These are phyloP conservation scores for Geum urbanum DNA, from an alignment of 306 rosid species.

Conservation along the genomic window DNA sequence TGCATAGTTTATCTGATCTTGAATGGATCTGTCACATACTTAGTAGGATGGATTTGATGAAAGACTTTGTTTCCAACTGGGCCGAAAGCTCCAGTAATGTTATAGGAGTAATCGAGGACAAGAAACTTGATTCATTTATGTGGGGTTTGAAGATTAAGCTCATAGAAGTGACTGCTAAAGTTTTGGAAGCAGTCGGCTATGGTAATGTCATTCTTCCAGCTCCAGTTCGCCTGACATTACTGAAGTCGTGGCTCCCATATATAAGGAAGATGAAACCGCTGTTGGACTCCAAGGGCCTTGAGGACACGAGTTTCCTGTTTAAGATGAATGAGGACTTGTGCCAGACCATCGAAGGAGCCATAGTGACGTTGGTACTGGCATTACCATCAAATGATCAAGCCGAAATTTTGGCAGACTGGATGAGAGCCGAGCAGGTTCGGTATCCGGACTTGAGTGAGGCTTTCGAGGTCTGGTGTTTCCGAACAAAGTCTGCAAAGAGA, in stretches of 20 bases:
- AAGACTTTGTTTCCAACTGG: constrained; percentile 78
- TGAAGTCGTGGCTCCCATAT: constrained; percentile 81
- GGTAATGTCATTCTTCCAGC: constrained; percentile 80
- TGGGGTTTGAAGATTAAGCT: constrained; percentile 83
- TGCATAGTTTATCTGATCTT: constrained; percentile 64
- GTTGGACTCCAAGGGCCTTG: constrained; percentile 50
- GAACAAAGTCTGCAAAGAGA: constrained; percentile 85
- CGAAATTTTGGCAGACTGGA: constrained; percentile 85
- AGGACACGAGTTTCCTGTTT: constrained; percentile 49
- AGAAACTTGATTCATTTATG: constrained; percentile 60
- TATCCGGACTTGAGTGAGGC: constrained; percentile 88
- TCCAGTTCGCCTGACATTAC: constrained; percentile 50
- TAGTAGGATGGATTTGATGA: constrained; percentile 80
- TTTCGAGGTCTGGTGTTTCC: constrained; percentile 90
- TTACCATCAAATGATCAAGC: constrained; percentile 95
- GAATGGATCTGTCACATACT: constrained; percentile 88
- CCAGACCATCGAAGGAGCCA: constrained; percentile 77
- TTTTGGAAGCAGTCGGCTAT: constrained; percentile 90
- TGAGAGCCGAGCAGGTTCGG: constrained; percentile 47
- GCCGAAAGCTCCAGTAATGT: constrained; percentile 48
- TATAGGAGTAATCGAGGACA: constrained; percentile 50
- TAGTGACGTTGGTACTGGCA: constrained; percentile 60
- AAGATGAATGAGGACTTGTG: constrained; percentile 79
- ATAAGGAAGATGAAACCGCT: constrained; percentile 77
- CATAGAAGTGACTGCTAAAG: constrained; percentile 75